phyloP scores from a whole-genome alignment of 441 rosid genomes.

The Aquilaria agallochum region DNA sequence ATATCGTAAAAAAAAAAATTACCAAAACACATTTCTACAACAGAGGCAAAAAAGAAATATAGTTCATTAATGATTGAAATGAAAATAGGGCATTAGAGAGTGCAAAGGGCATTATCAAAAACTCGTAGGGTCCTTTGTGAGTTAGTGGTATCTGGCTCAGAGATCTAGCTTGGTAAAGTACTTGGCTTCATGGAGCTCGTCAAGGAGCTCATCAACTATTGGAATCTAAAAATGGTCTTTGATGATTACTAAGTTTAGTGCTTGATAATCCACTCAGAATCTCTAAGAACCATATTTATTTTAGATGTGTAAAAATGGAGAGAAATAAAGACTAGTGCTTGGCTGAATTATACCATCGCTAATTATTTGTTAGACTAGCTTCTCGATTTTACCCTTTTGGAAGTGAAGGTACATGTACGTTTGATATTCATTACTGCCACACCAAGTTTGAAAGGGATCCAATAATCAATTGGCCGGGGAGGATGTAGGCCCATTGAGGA shows the following conservation, averaged over 20 bases:
- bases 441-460: not conserved
- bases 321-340: not conserved
- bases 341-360: not conserved
- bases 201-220: not conserved
- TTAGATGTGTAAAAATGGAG: not conserved
- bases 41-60: no score
- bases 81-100: no score
- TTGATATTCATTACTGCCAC: not conserved
- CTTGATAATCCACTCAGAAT: not conserved
- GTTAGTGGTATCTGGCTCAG: not conserved
- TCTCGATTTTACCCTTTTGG: slow-evolving; percentile 1
- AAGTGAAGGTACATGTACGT: not conserved
- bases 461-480: not conserved
- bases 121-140: no score
- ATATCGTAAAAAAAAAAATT: no score
- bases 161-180: not conserved
- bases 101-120: no score
- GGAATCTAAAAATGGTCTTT: not conserved
- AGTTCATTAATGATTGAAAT: no score
- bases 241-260: not conserved
- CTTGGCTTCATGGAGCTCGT: not conserved
- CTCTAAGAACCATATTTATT: not conserved
- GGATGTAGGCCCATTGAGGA: no score
- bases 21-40: no score
- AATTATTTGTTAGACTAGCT: not conserved